These are phyloP conservation scores for Platismatia glauca DNA, from an alignment of 495 filamentous ascomycete species.

Conservation along the genomic window DNA sequence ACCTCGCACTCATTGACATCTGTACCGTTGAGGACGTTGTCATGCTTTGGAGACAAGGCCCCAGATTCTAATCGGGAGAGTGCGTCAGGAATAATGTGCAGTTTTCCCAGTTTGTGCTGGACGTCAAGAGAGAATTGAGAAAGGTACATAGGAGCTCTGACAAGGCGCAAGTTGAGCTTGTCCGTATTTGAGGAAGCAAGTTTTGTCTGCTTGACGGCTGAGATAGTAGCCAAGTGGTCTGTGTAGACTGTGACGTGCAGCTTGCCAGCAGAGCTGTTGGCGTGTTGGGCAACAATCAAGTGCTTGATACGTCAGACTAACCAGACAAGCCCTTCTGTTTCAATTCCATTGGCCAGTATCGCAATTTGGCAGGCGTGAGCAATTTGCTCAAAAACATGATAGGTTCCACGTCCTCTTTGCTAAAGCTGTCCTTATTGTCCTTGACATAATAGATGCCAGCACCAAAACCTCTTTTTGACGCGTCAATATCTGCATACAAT, in stretches of 20 bases:
- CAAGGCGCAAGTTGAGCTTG: background rate
- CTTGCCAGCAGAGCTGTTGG: background rate
- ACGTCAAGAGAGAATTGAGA: background rate
- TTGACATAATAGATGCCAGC: constrained; percentile 5
- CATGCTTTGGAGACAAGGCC: no score
- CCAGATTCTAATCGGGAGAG: background rate
- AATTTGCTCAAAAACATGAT: constrained; percentile 9
- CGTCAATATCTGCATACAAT: constrained; percentile 1
- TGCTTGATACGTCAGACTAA: background rate
- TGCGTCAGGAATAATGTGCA: background rate
- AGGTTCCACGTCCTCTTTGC: background rate
- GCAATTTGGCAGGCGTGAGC: background rate
- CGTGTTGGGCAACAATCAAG: no score
- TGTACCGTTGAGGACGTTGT: background rate
- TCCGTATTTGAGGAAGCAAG: background rate
- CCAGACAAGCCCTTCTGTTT: constrained; percentile 12
- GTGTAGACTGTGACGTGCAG: background rate
- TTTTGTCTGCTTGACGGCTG: background rate
- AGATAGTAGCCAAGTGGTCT: background rate
- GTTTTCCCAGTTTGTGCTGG: background rate
- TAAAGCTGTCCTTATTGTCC: background rate
- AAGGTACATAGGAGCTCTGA: background rate
- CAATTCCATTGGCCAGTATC: constrained; percentile 18
- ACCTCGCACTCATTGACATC: background rate
- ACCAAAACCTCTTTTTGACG: constrained; percentile 7